A percentile compares a stretch with the other conserved stretches of the same genome.
phyloP scores from a whole-genome alignment of 2,329 filamentous ascomycete genomes.

The Meredithiella fracta region DNA sequence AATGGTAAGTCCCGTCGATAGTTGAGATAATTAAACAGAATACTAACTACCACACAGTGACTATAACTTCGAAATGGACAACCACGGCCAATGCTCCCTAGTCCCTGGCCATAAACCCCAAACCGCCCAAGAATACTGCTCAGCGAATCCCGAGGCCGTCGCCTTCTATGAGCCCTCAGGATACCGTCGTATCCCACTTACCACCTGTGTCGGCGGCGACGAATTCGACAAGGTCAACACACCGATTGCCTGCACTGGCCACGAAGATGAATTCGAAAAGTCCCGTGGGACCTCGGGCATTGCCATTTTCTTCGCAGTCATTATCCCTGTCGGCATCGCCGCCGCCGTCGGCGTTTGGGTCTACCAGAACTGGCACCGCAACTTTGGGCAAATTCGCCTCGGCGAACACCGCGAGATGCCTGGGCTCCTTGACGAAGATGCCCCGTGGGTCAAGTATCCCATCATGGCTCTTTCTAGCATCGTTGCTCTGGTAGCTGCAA shows the following conservation, averaged over 20 bases:
- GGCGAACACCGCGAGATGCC: slow-evolving; percentile 70
- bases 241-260: slow-evolving; percentile 52
- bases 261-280: slow-evolving; percentile 64
- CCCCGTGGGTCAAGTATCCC: slow-evolving; percentile 66
- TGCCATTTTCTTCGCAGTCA: slow-evolving; percentile 70
- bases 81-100: slow-evolving; percentile 58
- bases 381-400: slow-evolving; percentile 82
- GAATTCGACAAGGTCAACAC: slow-evolving; percentile 53
- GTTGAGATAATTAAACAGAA: not conserved
- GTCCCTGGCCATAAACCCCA: slow-evolving; percentile 55
- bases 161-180: slow-evolving; percentile 77
- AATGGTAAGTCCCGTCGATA: slow-evolving; percentile 50
- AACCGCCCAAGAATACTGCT: slow-evolving; percentile 34
- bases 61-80: slow-evolving; percentile 78
- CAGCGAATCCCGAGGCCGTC: slow-evolving; percentile 45
- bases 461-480: slow-evolving; percentile 54
- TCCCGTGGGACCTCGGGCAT: slow-evolving; percentile 54
- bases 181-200: slow-evolving; percentile 77
- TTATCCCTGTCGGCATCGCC: slow-evolving; percentile 58
- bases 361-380: slow-evolving; percentile 69
- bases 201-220: slow-evolving; percentile 63
- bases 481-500: slow-evolving; percentile 40
- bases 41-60: slow-evolving; percentile 38
- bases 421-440: slow-evolving; percentile 47
- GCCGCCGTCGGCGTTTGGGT: slow-evolving; percentile 66